Base-by-base conservation (phyloP, 331 rosid genomes). In the Ulmus americana region DNA sequence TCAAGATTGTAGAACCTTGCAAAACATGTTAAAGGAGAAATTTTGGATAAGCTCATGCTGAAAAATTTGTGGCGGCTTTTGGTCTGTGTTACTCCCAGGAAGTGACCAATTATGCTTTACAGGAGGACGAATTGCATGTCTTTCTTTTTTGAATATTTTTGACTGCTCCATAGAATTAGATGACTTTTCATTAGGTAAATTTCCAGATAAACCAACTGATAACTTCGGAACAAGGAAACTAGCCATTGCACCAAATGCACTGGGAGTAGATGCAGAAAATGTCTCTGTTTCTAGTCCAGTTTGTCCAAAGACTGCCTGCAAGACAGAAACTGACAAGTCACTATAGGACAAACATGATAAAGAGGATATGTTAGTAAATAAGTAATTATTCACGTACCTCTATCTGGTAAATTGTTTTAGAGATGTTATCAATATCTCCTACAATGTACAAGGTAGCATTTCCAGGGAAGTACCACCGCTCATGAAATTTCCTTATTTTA, bases 401-500 rank as follows among this genome's bases (percentile, higher is more conserved):
- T 70, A 94, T 87, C 71, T 94, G 95, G 76, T 70, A 38, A 57
- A 87, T 81, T 66, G 91, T 89, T 82, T 90, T 85, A 61, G 88
- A 63, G 82, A 94, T 84, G 84, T 85, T 77, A 68, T 82, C 90
- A 74, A 94, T 73, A 78, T 94, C 99, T 78, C 99, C 99, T 71
- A 94, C 99, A 70, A 94, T 79, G 85, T 90, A 94, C 64, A 94
- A 79, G 66, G 97, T 94, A 66, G 99, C 95, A 81, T 94, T 94
- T 79, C 95, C 99, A 76, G 99, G 99, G 82, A 87, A 90, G 79
- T 94, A 94, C 98, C 98, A 94, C 45, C 97, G 95, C 82, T 94
- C 99, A 41, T 94, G 99, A 72, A 94, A 94, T 87, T 90, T 94
- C 78, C 95, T 84, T 66, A 94, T 90, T 85, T 89, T 94, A 70